Base-by-base conservation (phyloP, 1,284 basidiomycete species). In the Malassezia slooffiae region DNA sequence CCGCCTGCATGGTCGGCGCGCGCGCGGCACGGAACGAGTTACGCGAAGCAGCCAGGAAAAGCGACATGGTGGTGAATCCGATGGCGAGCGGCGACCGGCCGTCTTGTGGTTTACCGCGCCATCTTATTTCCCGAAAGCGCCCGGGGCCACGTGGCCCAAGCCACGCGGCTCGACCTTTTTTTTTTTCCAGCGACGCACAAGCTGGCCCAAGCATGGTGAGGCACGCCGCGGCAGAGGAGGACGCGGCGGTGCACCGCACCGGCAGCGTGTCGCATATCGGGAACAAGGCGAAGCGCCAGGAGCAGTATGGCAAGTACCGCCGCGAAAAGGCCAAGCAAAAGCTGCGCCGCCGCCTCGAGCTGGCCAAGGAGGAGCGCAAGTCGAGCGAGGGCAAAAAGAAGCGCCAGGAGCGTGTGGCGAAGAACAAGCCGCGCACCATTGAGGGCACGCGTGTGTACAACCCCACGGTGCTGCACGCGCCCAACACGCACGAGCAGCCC, bases 371-470 rank as follows among this genome's bases (percentile, higher is more conserved):
- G 35, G 65, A 66, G 43, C 46, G 46, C 20, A 51, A 54, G 73
- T 52, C 82, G 78, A 34, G 84, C 82, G 72, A 71, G 73, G 41
- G 86, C 83, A 67, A 78, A 77, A 16, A 76, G 74, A 59, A 80
- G 4, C 8, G 23, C 15, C 38, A 88, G 85, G 82, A 80, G 78
- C 79, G 88, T 49, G 72, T 86, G 28, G 76, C 79, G 5, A 79
- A 82, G 60, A 93, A 95, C 74, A 75, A 90, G 16, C 87, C 91
- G 0, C 77, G 79, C 30, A 97, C 91, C 1, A 79, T 96, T 27
- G 91, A 97, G 67, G 96, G 95, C 70, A 85, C 81, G 39, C 80
- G 90, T 50, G 81, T 89, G 70, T 85, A 79, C 69, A 88, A 93
- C 59, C 83, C 85, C 3, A 85, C 84, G 28, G 82, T 82, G 17